Evolutionary conservation across 2,329 filamentous ascomycete genomes (phyloP), one percentile per base, ranked within the genome.

Genomic region (Boeremia exigua): DNA sequence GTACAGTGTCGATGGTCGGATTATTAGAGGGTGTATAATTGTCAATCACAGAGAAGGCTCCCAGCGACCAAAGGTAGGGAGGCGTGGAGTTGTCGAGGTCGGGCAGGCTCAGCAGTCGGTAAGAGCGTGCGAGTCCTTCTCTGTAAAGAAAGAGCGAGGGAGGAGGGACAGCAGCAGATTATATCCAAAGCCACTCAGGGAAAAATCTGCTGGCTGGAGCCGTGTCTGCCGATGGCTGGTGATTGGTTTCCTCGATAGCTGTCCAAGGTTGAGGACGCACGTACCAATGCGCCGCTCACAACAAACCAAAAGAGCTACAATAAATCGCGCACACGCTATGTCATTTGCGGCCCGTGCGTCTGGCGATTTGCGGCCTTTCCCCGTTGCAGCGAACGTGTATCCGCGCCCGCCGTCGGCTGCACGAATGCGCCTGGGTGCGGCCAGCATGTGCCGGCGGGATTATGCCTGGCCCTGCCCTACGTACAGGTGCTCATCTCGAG

Each of bases 41-140:
- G 54, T 64, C 55, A 53, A 60, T 56, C 66, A 66, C 65, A 68
- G 65, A 68, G 65, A 67, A 68, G 65, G 65, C 61, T 67, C 62
- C 63, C 56, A 56, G 64, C 60, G 62, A 64, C 65, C 56, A 51
- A 62, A 58, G 56, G 54, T 27, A 50, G 40, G 51, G 40, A 55
- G 54, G 39, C 37, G 49, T 55, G 53, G 42, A 43, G 54, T 64
- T 63, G 62, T 60, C 58, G 56, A 59, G 62, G 65, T 67, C 63
- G 61, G 58, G 62, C 62, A 63, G 63, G 65, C 59, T 67, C 63
- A 66, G 62, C 60, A 61, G 62, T 56, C 53, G 54, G 62, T 63
- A 68, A 56, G 63, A 60, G 61, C 60, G 65, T 67, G 66, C 66
- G 60, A 62, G 64, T 62, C 66, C 66, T 66, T 64, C 66, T 67